Conservation (phyloP, 495 filamentous ascomycete species). For the Neurospora sp. region DNA sequence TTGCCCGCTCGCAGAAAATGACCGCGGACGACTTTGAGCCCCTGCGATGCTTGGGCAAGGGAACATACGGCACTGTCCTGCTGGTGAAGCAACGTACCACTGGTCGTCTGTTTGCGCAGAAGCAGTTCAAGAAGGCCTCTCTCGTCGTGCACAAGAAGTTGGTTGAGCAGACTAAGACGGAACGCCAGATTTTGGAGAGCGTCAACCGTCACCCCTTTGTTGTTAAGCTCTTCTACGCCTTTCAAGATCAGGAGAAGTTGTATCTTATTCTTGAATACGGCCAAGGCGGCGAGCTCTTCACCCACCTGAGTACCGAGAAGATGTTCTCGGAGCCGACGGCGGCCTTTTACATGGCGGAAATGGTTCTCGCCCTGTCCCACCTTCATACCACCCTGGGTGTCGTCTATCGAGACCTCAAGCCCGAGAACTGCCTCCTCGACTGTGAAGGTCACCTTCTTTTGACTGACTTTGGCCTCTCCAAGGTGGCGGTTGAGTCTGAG, state of each 20-base stretch:
- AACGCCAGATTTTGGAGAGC: slow-evolving; percentile 85
- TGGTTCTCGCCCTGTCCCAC: slow-evolving; percentile 87
- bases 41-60: slow-evolving; percentile 92
- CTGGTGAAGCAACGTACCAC: slow-evolving; percentile 81
- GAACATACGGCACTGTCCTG: slow-evolving; percentile 86
- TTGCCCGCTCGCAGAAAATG: slow-evolving; percentile 60
- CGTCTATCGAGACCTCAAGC: slow-evolving; percentile 93
- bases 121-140: slow-evolving; percentile 95
- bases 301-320: slow-evolving; percentile 74
- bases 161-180: slow-evolving; percentile 93
- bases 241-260: slow-evolving; percentile 95
- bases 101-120: slow-evolving; percentile 89
- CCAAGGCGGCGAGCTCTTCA: slow-evolving; percentile 92
- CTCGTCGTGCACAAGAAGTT: slow-evolving; percentile 85
- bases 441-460: slow-evolving; percentile 82
- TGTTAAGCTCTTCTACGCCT: slow-evolving; percentile 95
- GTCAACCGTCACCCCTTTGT: slow-evolving; percentile 95
- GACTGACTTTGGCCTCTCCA: slow-evolving; percentile 94
- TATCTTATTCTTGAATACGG: slow-evolving; percentile 98
- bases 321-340: slow-evolving; percentile 85
- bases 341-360: slow-evolving; percentile 96
- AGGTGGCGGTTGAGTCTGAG: slow-evolving; percentile 77
- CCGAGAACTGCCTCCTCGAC: slow-evolving; percentile 94
- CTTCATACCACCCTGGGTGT: slow-evolving; percentile 86
- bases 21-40: slow-evolving; percentile 81